Evolutionary conservation across 169 alveolate species (phyloP).

Genomic region (Eimeria sp.): DNA sequence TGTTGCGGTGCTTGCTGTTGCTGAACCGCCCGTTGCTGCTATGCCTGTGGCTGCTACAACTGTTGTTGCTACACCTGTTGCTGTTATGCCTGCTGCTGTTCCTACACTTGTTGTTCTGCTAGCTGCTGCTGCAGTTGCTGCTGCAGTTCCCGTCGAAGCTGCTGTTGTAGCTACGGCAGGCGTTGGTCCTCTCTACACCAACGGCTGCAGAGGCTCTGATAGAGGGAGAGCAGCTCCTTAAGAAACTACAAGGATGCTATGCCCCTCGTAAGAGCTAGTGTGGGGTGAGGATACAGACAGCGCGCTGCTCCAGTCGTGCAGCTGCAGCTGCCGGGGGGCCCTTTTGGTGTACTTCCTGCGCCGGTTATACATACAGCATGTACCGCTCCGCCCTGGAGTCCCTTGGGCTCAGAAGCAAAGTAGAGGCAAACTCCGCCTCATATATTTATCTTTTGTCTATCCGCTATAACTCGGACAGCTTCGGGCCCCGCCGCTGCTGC

Average conservation of each 20-base stretch:
- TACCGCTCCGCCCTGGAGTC: not conserved
- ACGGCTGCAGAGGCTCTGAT: not conserved
- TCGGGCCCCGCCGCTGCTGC: not conserved
- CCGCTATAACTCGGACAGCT: not conserved
- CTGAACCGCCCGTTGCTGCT: not conserved
- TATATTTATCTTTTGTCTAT: not conserved
- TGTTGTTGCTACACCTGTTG: not conserved
- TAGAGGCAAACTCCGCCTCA: not conserved
- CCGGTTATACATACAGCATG: not conserved
- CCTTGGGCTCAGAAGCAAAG: not conserved
- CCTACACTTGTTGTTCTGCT: not conserved
- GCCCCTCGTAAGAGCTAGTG: not conserved
- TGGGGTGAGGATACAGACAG: not conserved
- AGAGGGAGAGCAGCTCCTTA: not conserved
- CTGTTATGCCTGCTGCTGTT: not conserved
- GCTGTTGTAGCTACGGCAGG: not conserved
- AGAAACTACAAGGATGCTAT: not conserved
- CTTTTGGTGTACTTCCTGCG: not conserved
- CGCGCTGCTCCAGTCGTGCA: not conserved
- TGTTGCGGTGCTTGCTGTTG: not conserved
- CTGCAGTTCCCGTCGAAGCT: conserved; percentile 22
- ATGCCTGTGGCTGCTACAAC: conserved; percentile 12
- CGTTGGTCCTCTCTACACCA: not conserved
- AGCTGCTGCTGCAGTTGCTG: conserved; percentile 13
- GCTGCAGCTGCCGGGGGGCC: conserved; percentile 12